Base-by-base conservation (phyloP, 2,329 filamentous ascomycete genomes). In the Pseudocercospora ulei region DNA sequence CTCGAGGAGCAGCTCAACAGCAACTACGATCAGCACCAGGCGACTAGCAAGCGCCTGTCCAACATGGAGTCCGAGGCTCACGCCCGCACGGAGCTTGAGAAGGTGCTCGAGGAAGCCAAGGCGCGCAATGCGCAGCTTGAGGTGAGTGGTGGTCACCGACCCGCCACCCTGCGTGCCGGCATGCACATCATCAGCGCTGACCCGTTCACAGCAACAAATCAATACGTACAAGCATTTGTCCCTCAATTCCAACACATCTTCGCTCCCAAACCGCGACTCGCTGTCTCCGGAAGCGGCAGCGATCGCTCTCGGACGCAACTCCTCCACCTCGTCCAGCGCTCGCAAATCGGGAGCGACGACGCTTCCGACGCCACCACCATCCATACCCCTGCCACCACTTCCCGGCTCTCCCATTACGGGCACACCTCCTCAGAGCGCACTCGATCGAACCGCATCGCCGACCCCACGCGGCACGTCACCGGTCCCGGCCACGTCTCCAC, bases 1-100 rank as follows among this genome's bases (percentile, higher is more conserved):
- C 77, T 98, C 3, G 90, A 98, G 63, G 88, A 96, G 54, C 90
- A 98, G 62, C 76, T 98, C 38, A 87, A 88, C 57, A 84, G 74
- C 59, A 95, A 90, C 65, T 98, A 86, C 62, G 90, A 98, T 56
- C 83, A 94, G 59, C 86, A 88, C 44, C 84, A 95, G 57, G 69
- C 76, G 43, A 78, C 80, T 7, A 86, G 76, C 61, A 93, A 94
- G 65, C 78, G 88, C 38, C 67, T 96, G 37, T 95, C 87, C 36
- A 79, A 82, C 44, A 60, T 70, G 38, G 66, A 70, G 44, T 62
- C 58, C 2, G 68, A 69, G 53, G 63, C 62, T 8, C 62, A 68
- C 43, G 61, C 64, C 29, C 64, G 62, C 20, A 60, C 63, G 13
- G 65, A 68, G 39, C 52, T 70, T 17, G 66, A 69, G 52, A 59